Percentiles rank a stretch among this genome's conserved stretches.
These are phyloP conservation scores for Boletus rufocinnamomeus DNA, from an alignment of 768 basidiomycete species.

Conservation along the genomic window DNA sequence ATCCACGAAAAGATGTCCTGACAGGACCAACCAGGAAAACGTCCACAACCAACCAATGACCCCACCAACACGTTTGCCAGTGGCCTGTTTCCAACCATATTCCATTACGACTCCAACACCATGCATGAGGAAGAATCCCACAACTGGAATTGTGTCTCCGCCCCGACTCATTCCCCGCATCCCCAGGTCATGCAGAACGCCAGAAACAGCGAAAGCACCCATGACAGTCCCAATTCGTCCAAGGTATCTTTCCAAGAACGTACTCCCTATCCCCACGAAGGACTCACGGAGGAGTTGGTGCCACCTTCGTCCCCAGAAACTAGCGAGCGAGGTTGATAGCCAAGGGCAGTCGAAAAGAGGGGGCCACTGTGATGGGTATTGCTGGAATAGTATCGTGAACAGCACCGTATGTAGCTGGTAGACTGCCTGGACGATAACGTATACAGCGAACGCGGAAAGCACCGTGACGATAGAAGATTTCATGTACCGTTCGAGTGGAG, in stretches of 20 bases:
- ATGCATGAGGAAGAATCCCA: conserved; percentile 59
- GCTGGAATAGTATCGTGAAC: conserved; percentile 47
- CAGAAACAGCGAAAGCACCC: conserved; percentile 62
- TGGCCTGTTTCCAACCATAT: conserved; percentile 42
- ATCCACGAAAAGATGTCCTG: conserved; percentile 52
- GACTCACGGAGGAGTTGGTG: conserved; percentile 64
- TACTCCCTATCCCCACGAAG: conserved; percentile 54
- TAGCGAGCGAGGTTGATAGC: conserved; percentile 53
- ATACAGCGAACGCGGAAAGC: conserved; percentile 45
- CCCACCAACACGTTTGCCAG: conserved; percentile 50
- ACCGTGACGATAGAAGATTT: conserved; percentile 48
- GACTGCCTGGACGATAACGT: conserved; percentile 44
- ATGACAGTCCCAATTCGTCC: conserved; percentile 53
- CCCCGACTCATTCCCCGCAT: conserved; percentile 60
- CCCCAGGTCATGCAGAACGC: conserved; percentile 56
- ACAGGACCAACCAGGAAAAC: conserved; percentile 45
- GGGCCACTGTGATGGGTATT: conserved; percentile 59
- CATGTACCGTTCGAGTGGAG: conserved; percentile 36
- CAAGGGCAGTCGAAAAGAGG: conserved; percentile 62
- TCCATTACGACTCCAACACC: conserved; percentile 56
- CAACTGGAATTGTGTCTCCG: conserved; percentile 42
- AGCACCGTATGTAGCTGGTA: conserved; percentile 47
- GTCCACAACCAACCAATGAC: conserved; percentile 55
- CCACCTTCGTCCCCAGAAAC: conserved; percentile 69
- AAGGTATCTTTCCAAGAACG: conserved; percentile 42